These are phyloP conservation scores for Diaporthe humulicola DNA, from an alignment of 2,329 filamentous ascomycete genomes.

Conservation along the genomic window DNA sequence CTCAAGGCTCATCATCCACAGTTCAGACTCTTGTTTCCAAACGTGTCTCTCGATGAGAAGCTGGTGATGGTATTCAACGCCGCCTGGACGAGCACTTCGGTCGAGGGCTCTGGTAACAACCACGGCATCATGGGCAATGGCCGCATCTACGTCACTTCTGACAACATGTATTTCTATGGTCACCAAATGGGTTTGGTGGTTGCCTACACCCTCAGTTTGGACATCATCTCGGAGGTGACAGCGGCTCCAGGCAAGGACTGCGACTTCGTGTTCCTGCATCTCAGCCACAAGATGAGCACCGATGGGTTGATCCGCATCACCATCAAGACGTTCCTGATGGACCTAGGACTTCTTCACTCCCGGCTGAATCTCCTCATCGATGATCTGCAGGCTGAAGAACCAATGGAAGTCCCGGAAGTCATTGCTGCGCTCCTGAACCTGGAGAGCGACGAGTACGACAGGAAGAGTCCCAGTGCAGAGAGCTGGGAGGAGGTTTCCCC, in stretches of 20 bases:
- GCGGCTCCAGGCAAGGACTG: slow-evolving; percentile 90
- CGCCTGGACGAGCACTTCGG: slow-evolving; percentile 77
- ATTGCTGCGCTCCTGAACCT: slow-evolving; percentile 81
- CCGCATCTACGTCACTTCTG: slow-evolving; percentile 87
- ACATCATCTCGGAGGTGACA: slow-evolving; percentile 88
- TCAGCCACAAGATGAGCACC: slow-evolving; percentile 71
- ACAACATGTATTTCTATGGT: slow-evolving; percentile 95
- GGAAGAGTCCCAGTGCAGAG: slow-evolving; percentile 80
- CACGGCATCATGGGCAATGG: slow-evolving; percentile 74
- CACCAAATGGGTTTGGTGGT: slow-evolving; percentile 93
- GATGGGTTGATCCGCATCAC: slow-evolving; percentile 81
- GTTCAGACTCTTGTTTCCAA: slow-evolving; percentile 91
- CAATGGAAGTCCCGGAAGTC: slow-evolving; percentile 76
- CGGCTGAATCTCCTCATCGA: slow-evolving; percentile 89
- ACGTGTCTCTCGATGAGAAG: slow-evolving; percentile 81
- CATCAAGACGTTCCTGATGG: slow-evolving; percentile 93
- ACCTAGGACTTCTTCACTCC: slow-evolving; percentile 83
- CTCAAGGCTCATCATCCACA: slow-evolving; percentile 91
- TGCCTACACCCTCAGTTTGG: slow-evolving; percentile 81
- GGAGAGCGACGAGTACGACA: slow-evolving; percentile 73
- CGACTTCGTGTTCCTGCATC: slow-evolving; percentile 91
- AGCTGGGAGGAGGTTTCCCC: slow-evolving; percentile 90
- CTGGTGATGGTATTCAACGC: slow-evolving; percentile 93
- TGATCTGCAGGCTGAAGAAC: slow-evolving; percentile 80
- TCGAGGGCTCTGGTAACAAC: slow-evolving; percentile 56